Evolutionary conservation across 371 early-diverging fungal species (phyloP), one percentile per base, ranked within the genome.

Genomic region (Actinomucor elegans): DNA sequence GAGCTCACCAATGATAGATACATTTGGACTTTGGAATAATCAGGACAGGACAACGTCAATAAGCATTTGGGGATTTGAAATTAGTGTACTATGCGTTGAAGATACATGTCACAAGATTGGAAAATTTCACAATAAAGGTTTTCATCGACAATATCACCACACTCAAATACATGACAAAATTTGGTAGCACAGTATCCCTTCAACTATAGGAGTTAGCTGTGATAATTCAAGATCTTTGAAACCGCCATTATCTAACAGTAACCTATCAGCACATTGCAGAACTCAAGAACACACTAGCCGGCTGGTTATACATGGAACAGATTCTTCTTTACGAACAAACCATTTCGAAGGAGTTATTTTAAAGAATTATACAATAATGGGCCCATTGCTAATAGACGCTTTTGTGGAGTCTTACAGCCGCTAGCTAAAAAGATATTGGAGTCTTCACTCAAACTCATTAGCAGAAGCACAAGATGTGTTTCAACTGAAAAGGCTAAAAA

Each of bases 351-450:
- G 2, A n/a, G 8, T 2, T 29, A 7, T 61, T 61, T 27, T 4
- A 55, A 18, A 11, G 9, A 32, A 53, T 59, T 18, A 29, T 20
- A 20, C 32, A n/a, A 36, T 24, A 26, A 37, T 43, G 32, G 54
- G 46, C 33, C 48, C n/a, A 18, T 2, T 52, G 24, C 50, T 4
- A 29, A 42, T 75, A 10, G 72, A 75, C 33, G 59, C 57, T 18
- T 75, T 75, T 40, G 72, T 66, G 2, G 28, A 60, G 1, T 17
- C 51, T 14, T 38, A 50, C 45, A 68, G 48, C 36, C 17, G 55
- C n/a, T 34, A 57, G 26, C 49, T 60, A 6, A 15, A 14, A 26
- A 1, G 7, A 14, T 71, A 27, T 35, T 66, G 66, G 67, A 60
- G 27, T 62, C 59, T 34, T 57, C 66, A 1, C 66, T 66, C 67